A percentile compares a stretch with the other conserved stretches of the same genome.
Conservation (phyloP, 1,284 basidiomycete species). For the Tilletia walkeri region DNA sequence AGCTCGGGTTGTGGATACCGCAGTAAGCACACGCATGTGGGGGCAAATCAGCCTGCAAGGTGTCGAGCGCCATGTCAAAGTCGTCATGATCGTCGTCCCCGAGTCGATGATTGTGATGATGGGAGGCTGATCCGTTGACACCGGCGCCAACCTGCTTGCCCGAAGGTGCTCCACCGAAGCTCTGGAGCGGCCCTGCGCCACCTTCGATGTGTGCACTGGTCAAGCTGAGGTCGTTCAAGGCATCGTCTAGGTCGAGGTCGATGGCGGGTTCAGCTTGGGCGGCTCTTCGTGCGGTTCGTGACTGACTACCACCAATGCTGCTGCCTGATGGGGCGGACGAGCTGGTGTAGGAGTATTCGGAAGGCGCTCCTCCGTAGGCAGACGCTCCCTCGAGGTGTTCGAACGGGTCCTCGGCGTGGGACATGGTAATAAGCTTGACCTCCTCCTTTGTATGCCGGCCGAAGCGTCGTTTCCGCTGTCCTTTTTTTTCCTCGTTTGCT, state of each 20-base stretch:
- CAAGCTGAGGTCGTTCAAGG: conserved; percentile 39
- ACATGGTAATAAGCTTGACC: conserved; percentile 4
- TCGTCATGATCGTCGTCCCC: conserved; percentile 21
- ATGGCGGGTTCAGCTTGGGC: conserved; percentile 23
- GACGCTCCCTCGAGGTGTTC: conserved; percentile 48
- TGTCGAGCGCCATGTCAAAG: conserved; percentile 20
- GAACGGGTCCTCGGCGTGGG: conserved; percentile 34
- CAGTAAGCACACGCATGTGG: conserved; percentile 68
- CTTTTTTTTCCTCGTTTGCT: no score
- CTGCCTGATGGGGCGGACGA: background rate
- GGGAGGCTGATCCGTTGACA: background rate
- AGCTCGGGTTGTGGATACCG: conserved; percentile 95
- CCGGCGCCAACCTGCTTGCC: conserved; percentile 12
- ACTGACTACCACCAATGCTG: background rate
- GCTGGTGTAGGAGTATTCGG: conserved; percentile 37
- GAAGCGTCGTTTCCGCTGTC: no score
- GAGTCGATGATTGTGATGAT: background rate
- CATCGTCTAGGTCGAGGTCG: conserved; percentile 41
- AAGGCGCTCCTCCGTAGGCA: conserved; percentile 28
- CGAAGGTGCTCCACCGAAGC: conserved; percentile 19
- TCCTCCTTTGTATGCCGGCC: no score
- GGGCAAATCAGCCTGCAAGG: conserved; percentile 61
- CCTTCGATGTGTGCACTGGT: conserved; percentile 27
- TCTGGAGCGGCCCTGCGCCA: conserved; percentile 20
- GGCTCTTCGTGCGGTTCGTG: conserved; percentile 5